Evolutionary conservation across 2,329 filamentous ascomycete genomes (phyloP).

Genomic region (Rhynchosporium agropyri): DNA sequence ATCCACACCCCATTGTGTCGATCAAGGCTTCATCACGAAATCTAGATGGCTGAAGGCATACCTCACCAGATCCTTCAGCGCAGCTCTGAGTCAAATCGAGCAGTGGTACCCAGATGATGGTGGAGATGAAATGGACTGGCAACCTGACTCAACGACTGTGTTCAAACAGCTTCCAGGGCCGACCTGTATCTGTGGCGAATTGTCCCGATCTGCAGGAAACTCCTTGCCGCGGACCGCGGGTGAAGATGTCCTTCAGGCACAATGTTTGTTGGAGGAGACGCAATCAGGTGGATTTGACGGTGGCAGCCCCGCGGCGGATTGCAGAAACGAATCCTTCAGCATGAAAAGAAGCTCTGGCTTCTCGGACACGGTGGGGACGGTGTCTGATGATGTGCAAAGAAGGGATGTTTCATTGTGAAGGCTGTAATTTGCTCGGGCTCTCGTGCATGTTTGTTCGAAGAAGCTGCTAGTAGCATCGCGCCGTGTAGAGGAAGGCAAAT

Average conservation of each 20-base stretch:
- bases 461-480: not conserved
- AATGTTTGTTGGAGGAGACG: not conserved
- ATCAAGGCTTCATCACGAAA: conserved; percentile 18
- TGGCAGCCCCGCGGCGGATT: not conserved
- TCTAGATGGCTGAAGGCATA: conserved; percentile 23
- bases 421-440: not conserved
- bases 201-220: not conserved
- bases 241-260: not conserved
- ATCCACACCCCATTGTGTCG: conserved; percentile 2
- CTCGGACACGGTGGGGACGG: not conserved
- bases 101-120: conserved; percentile 33
- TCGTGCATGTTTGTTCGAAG: not conserved
- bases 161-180: conserved; percentile 21
- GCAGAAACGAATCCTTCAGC: not conserved
- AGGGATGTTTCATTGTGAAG: not conserved
- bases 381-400: not conserved
- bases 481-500: not conserved
- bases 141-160: conserved; percentile 28
- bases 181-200: not conserved
- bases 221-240: not conserved
- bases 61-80: conserved; percentile 17
- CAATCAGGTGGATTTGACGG: not conserved
- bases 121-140: conserved; percentile 39
- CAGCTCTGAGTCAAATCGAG: conserved; percentile 22
- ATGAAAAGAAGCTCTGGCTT: not conserved